Evolutionary conservation across 2,329 filamentous ascomycete species (phyloP).

Genomic region (Camptophora hylomeconis): DNA sequence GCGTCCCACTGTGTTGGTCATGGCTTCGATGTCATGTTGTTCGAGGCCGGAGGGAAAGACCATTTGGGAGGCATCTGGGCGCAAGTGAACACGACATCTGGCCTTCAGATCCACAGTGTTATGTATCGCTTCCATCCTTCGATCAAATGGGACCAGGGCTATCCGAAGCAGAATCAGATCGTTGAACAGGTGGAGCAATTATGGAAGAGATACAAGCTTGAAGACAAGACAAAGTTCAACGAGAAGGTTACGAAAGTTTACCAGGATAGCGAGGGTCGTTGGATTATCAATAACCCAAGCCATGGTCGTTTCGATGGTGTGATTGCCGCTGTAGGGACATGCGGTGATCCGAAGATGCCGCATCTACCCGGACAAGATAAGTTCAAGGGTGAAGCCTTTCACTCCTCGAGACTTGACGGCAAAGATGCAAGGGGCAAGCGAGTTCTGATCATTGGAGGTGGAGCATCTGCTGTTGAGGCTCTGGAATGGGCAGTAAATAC

Average conservation of each 20-base stretch:
- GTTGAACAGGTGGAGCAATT: constrained; percentile 56
- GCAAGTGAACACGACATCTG: constrained; percentile 70
- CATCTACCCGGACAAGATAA: constrained; percentile 55
- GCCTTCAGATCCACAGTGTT: constrained; percentile 69
- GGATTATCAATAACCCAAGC: constrained; percentile 62
- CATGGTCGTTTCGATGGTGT: constrained; percentile 67
- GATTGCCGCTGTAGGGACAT: constrained; percentile 66
- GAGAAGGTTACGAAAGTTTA: constrained; percentile 57
- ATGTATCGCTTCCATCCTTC: constrained; percentile 85
- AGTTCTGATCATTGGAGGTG: constrained; percentile 63
- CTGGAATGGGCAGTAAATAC: constrained; percentile 63
- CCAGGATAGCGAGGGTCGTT: constrained; percentile 53
- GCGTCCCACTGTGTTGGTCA: constrained; percentile 75
- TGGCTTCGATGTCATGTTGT: constrained; percentile 70
- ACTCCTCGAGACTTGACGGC: constrained; percentile 63
- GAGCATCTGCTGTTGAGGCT: constrained; percentile 69
- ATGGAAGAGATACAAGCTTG: constrained; percentile 63
- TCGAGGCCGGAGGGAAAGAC: constrained; percentile 56
- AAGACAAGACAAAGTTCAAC: constrained; percentile 59
- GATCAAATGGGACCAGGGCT: constrained; percentile 60
- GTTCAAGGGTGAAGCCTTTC: constrained; percentile 60
- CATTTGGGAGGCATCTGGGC: constrained; percentile 71
- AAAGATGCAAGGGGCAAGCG: constrained; percentile 62
- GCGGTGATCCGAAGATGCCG: constrained; percentile 64
- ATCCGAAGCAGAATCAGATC: constrained; percentile 65